phyloP scores from a whole-genome alignment of 768 basidiomycete genomes.

The Mycena venus region DNA sequence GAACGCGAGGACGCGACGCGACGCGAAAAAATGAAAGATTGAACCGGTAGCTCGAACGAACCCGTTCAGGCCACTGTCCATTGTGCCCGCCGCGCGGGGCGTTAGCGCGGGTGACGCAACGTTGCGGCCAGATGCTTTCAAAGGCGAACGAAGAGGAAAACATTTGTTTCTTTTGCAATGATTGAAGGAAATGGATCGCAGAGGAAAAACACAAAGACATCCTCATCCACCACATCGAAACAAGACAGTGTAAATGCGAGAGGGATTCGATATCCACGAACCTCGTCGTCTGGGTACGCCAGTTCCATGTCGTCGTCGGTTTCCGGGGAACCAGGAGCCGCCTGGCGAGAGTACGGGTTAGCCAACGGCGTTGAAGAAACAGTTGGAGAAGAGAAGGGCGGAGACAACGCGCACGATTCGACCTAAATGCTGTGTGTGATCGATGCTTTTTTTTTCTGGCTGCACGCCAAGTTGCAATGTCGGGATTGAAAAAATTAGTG shows the following conservation, averaged over 20 bases:
- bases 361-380: background rate
- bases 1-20: too few relatives aligned
- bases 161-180: background rate
- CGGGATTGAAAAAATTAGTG: background rate
- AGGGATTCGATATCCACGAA: constrained; percentile 6
- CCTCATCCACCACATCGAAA: background rate
- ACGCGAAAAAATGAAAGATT: background rate
- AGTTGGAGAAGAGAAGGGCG: background rate
- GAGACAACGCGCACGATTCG: background rate
- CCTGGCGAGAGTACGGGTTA: background rate
- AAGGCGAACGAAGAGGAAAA: background rate
- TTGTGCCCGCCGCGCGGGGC: background rate
- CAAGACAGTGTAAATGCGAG: background rate
- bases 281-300: constrained; percentile 34
- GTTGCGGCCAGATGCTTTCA: background rate
- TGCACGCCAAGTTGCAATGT: background rate
- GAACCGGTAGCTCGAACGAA: background rate
- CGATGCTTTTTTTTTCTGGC: background rate
- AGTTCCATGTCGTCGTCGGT: constrained; percentile 29
- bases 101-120: background rate
- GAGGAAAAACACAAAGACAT: background rate
- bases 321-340: background rate
- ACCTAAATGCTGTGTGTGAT: constrained; percentile 4
- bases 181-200: background rate
- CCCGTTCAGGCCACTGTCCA: background rate